A percentile compares a stretch with the other conserved stretches of the same genome.
These are phyloP conservation scores for Davidsoniella australis DNA, from an alignment of 2,329 filamentous ascomycete species.

Conservation along the genomic window DNA sequence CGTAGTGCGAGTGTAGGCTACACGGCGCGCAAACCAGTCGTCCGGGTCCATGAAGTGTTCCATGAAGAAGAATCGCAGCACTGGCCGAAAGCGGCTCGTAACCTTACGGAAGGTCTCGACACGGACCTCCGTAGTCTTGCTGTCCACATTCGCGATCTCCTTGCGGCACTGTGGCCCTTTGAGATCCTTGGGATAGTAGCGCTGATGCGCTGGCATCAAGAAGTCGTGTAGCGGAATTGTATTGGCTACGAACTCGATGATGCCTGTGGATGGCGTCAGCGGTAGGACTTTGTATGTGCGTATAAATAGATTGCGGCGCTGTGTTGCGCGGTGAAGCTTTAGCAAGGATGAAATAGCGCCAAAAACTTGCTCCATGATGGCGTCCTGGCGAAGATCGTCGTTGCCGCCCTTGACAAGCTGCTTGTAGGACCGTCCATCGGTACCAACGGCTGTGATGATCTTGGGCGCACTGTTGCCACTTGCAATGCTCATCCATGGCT, in stretches of 20 bases:
- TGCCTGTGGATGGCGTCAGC: slow-evolving; percentile 64
- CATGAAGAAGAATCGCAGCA: slow-evolving; percentile 94
- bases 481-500: slow-evolving; percentile 65
- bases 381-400: slow-evolving; percentile 90
- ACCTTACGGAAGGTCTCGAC: slow-evolving; percentile 63
- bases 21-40: slow-evolving; percentile 79
- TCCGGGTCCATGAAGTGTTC: slow-evolving; percentile 87
- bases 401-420: slow-evolving; percentile 91
- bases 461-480: slow-evolving; percentile 87
- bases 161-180: slow-evolving; percentile 62
- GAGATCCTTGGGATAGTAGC: slow-evolving; percentile 71
- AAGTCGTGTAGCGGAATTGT: slow-evolving; percentile 87
- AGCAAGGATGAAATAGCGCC: slow-evolving; percentile 84
- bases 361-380: slow-evolving; percentile 99
- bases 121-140: slow-evolving; percentile 25
- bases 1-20: slow-evolving; percentile 84
- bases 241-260: slow-evolving; percentile 94
- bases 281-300: slow-evolving; percentile 95
- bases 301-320: slow-evolving; percentile 76
- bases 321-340: slow-evolving; percentile 68
- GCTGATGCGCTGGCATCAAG: slow-evolving; percentile 74
- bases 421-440: slow-evolving; percentile 64
- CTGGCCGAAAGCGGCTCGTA: slow-evolving; percentile 69
- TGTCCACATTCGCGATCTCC: slow-evolving; percentile 55
- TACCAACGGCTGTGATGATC: slow-evolving; percentile 67